phyloP scores from a whole-genome alignment of 2,329 filamentous ascomycete genomes.

The Aspergillus awamori region DNA sequence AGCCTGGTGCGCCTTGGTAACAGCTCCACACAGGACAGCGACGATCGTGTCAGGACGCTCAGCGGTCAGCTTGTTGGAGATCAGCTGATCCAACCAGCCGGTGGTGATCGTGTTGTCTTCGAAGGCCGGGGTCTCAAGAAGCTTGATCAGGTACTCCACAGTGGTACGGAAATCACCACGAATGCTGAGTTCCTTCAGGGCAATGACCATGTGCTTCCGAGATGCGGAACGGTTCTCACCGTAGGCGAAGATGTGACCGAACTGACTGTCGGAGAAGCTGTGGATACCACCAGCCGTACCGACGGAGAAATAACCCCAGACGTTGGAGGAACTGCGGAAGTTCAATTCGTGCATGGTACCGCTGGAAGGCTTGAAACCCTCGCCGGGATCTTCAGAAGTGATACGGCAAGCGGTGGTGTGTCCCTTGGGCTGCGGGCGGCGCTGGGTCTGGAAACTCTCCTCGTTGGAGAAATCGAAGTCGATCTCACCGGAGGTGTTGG shows the following conservation, averaged over 20 bases:
- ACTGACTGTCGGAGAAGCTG: slow-evolving; percentile 98
- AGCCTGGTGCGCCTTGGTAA: slow-evolving; percentile 92
- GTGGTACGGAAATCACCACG: slow-evolving; percentile 99
- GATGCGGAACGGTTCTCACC: slow-evolving; percentile 96
- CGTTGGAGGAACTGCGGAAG: slow-evolving; percentile 97
- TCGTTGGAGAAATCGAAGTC: slow-evolving; percentile 95
- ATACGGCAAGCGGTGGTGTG: slow-evolving; percentile 99
- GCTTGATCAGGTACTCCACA: slow-evolving; percentile 98
- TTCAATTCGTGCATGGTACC: slow-evolving; percentile 99
- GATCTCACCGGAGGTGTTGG: slow-evolving; percentile 80
- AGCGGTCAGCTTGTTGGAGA: slow-evolving; percentile 94
- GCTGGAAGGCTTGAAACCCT: slow-evolving; percentile 99
- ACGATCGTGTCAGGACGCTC: slow-evolving; percentile 92
- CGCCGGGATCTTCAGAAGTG: slow-evolving; percentile 96
- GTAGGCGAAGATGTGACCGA: slow-evolving; percentile 98
- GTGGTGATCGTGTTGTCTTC: slow-evolving; percentile 99
- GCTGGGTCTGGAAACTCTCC: slow-evolving; percentile 79
- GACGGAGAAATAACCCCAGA: slow-evolving; percentile 99
- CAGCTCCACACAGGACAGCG: slow-evolving; percentile 92
- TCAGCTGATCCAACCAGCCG: slow-evolving; percentile 97
- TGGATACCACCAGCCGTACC: slow-evolving; percentile 95
- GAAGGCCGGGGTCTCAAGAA: slow-evolving; percentile 96
- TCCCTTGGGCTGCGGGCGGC: slow-evolving; percentile 88
- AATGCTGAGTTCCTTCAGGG: slow-evolving; percentile 97
- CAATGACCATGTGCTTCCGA: slow-evolving; percentile 98